A percentile compares a stretch with the other conserved stretches of the same genome.
These are phyloP conservation scores for Arthroderma sp. DNA, from an alignment of 2,329 filamentous ascomycete genomes.

Conservation along the genomic window DNA sequence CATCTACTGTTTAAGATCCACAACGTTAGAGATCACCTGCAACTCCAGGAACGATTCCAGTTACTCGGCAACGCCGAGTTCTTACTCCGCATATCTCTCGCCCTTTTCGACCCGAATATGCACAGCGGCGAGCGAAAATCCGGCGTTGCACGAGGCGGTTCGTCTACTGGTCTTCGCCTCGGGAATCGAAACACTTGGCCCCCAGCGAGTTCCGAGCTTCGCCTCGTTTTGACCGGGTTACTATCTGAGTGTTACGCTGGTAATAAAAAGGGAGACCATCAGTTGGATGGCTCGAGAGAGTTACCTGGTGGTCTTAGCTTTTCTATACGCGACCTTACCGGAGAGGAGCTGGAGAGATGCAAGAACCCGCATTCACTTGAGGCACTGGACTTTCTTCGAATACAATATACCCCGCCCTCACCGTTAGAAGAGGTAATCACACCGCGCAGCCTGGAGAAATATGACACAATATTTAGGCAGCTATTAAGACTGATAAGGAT, in stretches of 20 bases:
- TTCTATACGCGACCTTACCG: slow-evolving; percentile 65
- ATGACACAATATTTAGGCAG: slow-evolving; percentile 73
- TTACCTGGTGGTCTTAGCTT: slow-evolving; percentile 68
- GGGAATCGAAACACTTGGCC: slow-evolving; percentile 79
- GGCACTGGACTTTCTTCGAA: slow-evolving; percentile 81
- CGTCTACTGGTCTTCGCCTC: slow-evolving; percentile 69
- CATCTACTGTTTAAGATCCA: slow-evolving; percentile 65
- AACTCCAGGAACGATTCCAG: slow-evolving; percentile 66
- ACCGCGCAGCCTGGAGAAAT: slow-evolving; percentile 56
- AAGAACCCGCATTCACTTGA: slow-evolving; percentile 72
- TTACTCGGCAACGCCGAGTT: slow-evolving; percentile 78
- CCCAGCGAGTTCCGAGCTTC: slow-evolving; percentile 84
- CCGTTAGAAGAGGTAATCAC: slow-evolving; percentile 66
- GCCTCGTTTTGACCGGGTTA: slow-evolving; percentile 75
- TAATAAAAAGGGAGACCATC: slow-evolving; percentile 10
- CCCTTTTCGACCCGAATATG: slow-evolving; percentile 73
- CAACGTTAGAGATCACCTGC: slow-evolving; percentile 57
- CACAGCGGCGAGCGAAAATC: slow-evolving; percentile 62
- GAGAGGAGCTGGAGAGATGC: slow-evolving; percentile 68
- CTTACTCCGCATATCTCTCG: slow-evolving; percentile 63
- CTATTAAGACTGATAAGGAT: slow-evolving; percentile 67
- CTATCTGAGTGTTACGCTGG: slow-evolving; percentile 59
- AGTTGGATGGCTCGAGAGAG: slow-evolving; percentile 21
- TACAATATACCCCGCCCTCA: slow-evolving; percentile 68
- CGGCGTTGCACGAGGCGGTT: slow-evolving; percentile 56